Percentiles rank a stretch among this genome's conserved stretches.
Conservation (phyloP, 306 rosid genomes). For the Pyrus communis region DNA sequence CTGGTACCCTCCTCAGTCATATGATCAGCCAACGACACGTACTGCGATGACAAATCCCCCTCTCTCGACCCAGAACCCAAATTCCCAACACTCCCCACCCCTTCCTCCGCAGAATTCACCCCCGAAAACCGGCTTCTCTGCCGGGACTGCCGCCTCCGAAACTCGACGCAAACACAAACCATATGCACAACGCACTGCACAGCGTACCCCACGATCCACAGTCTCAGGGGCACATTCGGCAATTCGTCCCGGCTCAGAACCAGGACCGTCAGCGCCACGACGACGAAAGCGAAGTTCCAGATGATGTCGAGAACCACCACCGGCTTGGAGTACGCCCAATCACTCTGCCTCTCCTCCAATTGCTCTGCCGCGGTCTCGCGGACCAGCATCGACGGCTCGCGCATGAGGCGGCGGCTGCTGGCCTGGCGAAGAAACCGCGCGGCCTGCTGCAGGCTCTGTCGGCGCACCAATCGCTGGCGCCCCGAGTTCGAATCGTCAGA, state of each 20-base stretch:
- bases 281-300: slow-evolving; percentile 78
- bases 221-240: slow-evolving; percentile 69
- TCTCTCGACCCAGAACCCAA: slow-evolving; percentile 42
- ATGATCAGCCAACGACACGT: slow-evolving; percentile 40
- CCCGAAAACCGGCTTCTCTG: slow-evolving; percentile 19
- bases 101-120: slow-evolving; percentile 26
- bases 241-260: slow-evolving; percentile 49
- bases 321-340: slow-evolving; percentile 97
- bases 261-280: slow-evolving; percentile 50
- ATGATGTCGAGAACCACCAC: slow-evolving; percentile 75
- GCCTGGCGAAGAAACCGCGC: slow-evolving; percentile 86
- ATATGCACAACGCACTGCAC: slow-evolving; percentile 74
- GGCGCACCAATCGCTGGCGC: slow-evolving; percentile 42
- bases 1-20: slow-evolving; percentile 52
- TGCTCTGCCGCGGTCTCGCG: slow-evolving; percentile 96
- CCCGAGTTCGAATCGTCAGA: slow-evolving; percentile 48
- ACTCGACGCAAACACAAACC: slow-evolving; percentile 74
- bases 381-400: slow-evolving; percentile 87
- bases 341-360: slow-evolving; percentile 90
- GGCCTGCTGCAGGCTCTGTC: slow-evolving; percentile 84
- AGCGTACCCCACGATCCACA: slow-evolving; percentile 78
- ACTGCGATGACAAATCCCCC: slow-evolving; percentile 31
- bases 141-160: slow-evolving; percentile 40
- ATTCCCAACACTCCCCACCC: slow-evolving; percentile 33
- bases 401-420: slow-evolving; percentile 77